Conservation (phyloP, 208 protist genomes). For the Leishmania amazonensis region DNA sequence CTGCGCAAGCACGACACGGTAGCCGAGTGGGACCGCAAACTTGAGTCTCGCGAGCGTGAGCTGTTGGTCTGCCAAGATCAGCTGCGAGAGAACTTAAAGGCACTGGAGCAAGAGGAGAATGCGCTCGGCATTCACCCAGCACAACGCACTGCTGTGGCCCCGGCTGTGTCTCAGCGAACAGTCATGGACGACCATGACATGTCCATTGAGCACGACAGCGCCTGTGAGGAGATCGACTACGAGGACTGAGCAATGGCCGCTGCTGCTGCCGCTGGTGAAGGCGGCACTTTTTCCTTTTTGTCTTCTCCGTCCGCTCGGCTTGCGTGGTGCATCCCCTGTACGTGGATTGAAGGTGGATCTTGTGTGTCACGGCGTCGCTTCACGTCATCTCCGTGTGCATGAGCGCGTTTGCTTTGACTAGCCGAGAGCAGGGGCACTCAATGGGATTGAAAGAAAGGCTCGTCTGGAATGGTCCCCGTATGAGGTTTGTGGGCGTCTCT, state of each 20-base stretch:
- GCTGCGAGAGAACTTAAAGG: slow-evolving; percentile 60
- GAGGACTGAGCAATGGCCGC: slow-evolving; percentile 29
- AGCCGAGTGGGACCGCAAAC: slow-evolving; percentile 63
- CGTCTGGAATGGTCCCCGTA: background rate
- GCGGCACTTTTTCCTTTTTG: background rate
- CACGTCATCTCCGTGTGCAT: background rate
- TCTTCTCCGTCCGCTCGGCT: background rate
- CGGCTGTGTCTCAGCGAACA: slow-evolving; percentile 71
- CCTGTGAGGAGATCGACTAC: slow-evolving; percentile 82
- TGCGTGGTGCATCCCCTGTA: background rate
- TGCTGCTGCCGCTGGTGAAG: background rate
- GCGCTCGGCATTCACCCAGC: slow-evolving; percentile 52
- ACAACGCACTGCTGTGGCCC: slow-evolving; percentile 32
- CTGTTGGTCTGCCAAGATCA: slow-evolving; percentile 67
- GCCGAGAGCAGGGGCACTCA: background rate
- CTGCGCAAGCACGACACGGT: slow-evolving; percentile 74
- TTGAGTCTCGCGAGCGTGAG: slow-evolving; percentile 76
- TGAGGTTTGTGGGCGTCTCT: background rate
- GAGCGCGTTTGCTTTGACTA: background rate
- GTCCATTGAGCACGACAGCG: slow-evolving; percentile 82
- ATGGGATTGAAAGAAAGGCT: background rate
- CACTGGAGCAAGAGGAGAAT: slow-evolving; percentile 63
- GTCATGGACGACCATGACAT: slow-evolving; percentile 92
- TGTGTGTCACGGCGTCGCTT: background rate
- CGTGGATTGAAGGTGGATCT: background rate